Conservation (phyloP, 768 basidiomycete genomes). For the Rhizopogon vinicolor region DNA sequence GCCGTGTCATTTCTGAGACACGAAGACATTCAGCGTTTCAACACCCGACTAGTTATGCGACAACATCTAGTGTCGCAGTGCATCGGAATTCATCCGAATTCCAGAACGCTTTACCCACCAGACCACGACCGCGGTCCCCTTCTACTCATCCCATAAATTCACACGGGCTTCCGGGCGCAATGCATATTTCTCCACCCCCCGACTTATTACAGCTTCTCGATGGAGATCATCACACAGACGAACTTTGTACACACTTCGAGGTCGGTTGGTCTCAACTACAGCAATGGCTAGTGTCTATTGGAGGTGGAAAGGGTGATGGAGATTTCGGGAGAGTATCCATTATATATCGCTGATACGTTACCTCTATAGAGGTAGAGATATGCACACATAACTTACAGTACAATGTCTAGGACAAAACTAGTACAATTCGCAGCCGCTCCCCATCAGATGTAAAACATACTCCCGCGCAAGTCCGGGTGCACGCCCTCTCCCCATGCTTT, state of each 20-base stretch:
- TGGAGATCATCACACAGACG: constrained; percentile 91
- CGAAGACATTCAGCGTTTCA: constrained; percentile 20
- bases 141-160: constrained; percentile 33
- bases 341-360: constrained; percentile 56
- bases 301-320: constrained; percentile 56
- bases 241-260: constrained; percentile 78
- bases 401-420: no score
- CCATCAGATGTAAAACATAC: constrained; percentile 63
- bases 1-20: constrained; percentile 25
- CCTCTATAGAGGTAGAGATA: background rate
- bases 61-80: constrained; percentile 11
- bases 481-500: constrained; percentile 53
- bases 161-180: constrained; percentile 19
- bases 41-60: constrained; percentile 3
- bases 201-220: constrained; percentile 63
- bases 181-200: constrained; percentile 35
- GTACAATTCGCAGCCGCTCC: background rate
- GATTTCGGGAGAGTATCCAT: constrained; percentile 76
- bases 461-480: constrained; percentile 40
- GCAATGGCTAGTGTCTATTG: constrained; percentile 59
- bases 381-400: no score
- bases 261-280: constrained; percentile 81
- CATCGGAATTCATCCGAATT: background rate
- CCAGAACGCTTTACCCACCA: background rate
- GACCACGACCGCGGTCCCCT: constrained; percentile 50